A percentile compares a stretch with the other conserved stretches of the same genome.
phyloP scores from a whole-genome alignment of 768 basidiomycete genomes.

The Boletus sp. region DNA sequence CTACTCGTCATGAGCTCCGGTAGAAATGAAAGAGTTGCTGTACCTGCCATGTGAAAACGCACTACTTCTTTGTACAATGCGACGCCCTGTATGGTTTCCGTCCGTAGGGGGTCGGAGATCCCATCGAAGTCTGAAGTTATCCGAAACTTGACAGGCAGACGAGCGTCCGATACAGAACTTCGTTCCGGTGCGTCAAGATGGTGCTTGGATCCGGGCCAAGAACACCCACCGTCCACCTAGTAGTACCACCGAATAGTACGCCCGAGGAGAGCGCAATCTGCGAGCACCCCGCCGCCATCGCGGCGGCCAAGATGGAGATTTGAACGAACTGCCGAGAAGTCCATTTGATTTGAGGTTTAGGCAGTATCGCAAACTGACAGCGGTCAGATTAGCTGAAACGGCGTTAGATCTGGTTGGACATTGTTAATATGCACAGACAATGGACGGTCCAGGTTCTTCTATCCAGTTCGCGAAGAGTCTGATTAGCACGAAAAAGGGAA shows the following conservation, averaged over 20 bases:
- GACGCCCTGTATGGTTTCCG: slow-evolving; percentile 5
- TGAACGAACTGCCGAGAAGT: slow-evolving; percentile 1
- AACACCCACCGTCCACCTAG: neutral
- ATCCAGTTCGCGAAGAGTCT: neutral
- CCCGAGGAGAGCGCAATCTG: slow-evolving; percentile 20
- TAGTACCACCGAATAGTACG: slow-evolving; percentile 20
- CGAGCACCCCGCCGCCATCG: slow-evolving; percentile 24
- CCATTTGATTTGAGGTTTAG: slow-evolving; percentile 2
- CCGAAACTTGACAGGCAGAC: slow-evolving; percentile 3
- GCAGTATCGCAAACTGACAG: neutral
- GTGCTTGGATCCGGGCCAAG: slow-evolving; percentile 1
- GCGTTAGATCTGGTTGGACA: slow-evolving; percentile 14
- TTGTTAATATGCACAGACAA: neutral
- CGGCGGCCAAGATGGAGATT: slow-evolving; percentile 25
- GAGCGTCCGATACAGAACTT: slow-evolving; percentile 3
- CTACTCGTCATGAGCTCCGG: slow-evolving; percentile 1
- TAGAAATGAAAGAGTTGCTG: neutral
- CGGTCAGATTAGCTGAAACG: slow-evolving; percentile 17
- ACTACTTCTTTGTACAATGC: slow-evolving; percentile 1
- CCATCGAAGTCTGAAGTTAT: neutral
- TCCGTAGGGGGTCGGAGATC: slow-evolving; percentile 14
- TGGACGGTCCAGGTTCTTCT: neutral
- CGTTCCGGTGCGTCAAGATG: slow-evolving; percentile 9
- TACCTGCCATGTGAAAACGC: neutral
- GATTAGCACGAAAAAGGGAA: slow-evolving; percentile 19